A percentile compares a stretch with the other conserved stretches of the same genome.
These are phyloP conservation scores for Solanum hybrid DNA, from an alignment of 305 asterid genomes.

Conservation along the genomic window DNA sequence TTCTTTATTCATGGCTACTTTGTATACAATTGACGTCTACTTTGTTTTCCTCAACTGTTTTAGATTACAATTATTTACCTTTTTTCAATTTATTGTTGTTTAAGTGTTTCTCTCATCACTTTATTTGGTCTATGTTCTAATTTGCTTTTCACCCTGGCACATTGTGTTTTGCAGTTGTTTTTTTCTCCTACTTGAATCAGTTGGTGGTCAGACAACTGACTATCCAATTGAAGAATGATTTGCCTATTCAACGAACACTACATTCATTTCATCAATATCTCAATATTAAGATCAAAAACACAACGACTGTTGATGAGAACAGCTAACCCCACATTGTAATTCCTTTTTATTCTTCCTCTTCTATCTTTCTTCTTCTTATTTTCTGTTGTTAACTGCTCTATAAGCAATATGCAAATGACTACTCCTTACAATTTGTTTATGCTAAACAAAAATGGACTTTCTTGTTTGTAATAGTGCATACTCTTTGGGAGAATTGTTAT, in stretches of 20 bases:
- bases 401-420: no score
- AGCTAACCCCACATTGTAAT: slow-evolving; percentile 91
- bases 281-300: slow-evolving; percentile 85
- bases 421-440: no score
- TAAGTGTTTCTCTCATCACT: not conserved
- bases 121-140: not conserved
- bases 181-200: slow-evolving; percentile 89
- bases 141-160: not conserved
- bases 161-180: slow-evolving; percentile 55
- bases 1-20: not conserved
- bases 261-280: slow-evolving; percentile 97
- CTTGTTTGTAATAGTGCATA: no score
- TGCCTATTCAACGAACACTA: slow-evolving; percentile 81
- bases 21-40: not conserved
- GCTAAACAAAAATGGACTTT: no score
- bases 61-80: not conserved
- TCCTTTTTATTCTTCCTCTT: not conserved
- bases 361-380: not conserved
- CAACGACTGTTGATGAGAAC: slow-evolving; percentile 90
- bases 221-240: slow-evolving; percentile 89
- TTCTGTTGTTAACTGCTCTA: not conserved
- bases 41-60: not conserved
- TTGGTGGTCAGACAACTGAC: slow-evolving; percentile 93
- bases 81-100: not conserved
- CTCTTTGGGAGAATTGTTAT: no score